Conservation (phyloP, 352 stramenopile genomes). For the Phytopythium montanum region DNA sequence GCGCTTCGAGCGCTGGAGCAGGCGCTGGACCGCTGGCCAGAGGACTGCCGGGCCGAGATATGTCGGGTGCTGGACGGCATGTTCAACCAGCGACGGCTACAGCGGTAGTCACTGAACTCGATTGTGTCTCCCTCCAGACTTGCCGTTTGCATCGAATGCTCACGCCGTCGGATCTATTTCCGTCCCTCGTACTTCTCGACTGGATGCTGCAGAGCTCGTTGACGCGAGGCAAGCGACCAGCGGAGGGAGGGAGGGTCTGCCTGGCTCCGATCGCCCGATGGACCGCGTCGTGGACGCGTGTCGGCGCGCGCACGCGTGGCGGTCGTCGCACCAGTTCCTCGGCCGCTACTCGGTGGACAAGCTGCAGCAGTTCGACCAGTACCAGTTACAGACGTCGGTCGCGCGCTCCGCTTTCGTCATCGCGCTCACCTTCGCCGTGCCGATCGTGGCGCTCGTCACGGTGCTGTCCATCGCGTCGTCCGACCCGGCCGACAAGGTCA, state of each 20-base stretch:
- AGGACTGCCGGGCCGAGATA: conserved; percentile 57
- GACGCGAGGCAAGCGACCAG: neutral
- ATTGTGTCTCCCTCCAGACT: neutral
- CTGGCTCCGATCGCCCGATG: neutral
- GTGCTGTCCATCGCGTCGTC: conserved; percentile 9
- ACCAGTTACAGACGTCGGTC: conserved; percentile 11
- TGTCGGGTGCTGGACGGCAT: conserved; percentile 29
- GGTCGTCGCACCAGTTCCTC: conserved; percentile 24
- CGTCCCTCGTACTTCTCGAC: neutral
- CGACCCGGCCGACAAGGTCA: neutral
- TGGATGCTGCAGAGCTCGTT: neutral
- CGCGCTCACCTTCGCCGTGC: conserved; percentile 10
- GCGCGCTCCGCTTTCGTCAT: conserved; percentile 17
- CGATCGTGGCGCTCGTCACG: conserved; percentile 11
- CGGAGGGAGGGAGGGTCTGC: neutral
- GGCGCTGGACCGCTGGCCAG: conserved; percentile 41
- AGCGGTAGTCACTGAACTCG: neutral
- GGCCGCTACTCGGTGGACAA: conserved; percentile 28
- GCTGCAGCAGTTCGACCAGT: conserved; percentile 26
- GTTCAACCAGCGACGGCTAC: neutral
- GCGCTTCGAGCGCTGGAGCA: conserved; percentile 37
- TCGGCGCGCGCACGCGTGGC: conserved; percentile 12
- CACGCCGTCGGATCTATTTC: neutral
- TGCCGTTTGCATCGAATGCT: neutral
- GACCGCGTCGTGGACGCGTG: conserved; percentile 2